Base-by-base conservation (phyloP, 805 yeast genomes). In the Yamadazyma scolyti region DNA sequence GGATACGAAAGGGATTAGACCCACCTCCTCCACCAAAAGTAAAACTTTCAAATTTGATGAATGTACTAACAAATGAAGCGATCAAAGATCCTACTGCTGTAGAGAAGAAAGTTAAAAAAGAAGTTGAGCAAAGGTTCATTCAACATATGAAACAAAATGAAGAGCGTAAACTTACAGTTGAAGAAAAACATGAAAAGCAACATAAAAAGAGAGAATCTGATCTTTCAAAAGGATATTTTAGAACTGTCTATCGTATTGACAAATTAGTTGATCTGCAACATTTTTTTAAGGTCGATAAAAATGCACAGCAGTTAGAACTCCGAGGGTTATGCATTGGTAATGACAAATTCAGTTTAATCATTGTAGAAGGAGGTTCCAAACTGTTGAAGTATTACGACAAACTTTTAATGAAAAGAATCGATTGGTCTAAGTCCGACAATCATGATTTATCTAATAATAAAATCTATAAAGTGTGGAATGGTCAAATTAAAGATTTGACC, bases 1-100 rank as follows among this genome's bases (percentile, higher is more conserved):
- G 82, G 27, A 79, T 89, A 15, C 73, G 79, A 35, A 61, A 85
- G 4, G 98, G 98, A 0, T 58, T 89, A 12, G 85, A 82, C 27
- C 82, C 95, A 0, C 82, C 95, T 4, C 96, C 96, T 0, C 82
- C 82, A 5, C 95, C 96, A 3, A 93, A 90, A 54, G 82, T 93
- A 2, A 85, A 82, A 47, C 63, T 87, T 25, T 75, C 82, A 25
- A 93, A 90, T 51, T 68, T 93, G 55, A 85, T 87, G 88, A 82
- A 73, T 45, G 95, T 87, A 0, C 62, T 83, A 28, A 85, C 97
- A 2, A 77, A 84, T 44, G 94, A 85, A 36, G 86, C 93, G 5
- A 82, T 89, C 28, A 68, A 73, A 37, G 95, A 93, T 50, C 97
- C 98, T 1, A 90, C 97, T 0, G 76, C 76, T 3, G 80, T 88